Base-by-base conservation (phyloP, 805 yeast species). In the Hanseniaspora valbyensis region DNA sequence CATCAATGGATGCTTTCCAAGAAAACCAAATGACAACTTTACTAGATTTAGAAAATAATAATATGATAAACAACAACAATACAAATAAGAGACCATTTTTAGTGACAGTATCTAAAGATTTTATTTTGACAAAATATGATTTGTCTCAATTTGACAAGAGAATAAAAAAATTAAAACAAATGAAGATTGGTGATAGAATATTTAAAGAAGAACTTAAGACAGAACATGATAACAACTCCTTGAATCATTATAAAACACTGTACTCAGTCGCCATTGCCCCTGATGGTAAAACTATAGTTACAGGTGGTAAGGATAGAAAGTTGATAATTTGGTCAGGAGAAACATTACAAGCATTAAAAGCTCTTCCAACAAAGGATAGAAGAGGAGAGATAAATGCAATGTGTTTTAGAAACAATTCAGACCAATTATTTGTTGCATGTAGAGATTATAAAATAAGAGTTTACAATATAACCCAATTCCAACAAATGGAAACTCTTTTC, bases 361-460 rank as follows among this genome's bases (percentile, higher is more conserved):
- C 82, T 14, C 69, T 92, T 54, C 89, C 83, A 53, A 81, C 92
- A 1, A 76, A 73, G 46, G 84, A 80, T 58, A 74, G 80, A 53
- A 75, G 80, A 50, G 86, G 92, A 36, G 77, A 76, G 34, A 82
- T 90, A 5, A 70, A 82, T 55, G 76, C 90, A 18, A 65, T 89
- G 46, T 73, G 77, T 2, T 92, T 92, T 68, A 78, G 95, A 57
- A 74, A 89, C 58, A 78, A 76, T 52, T 72, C 90, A 3, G 92
- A 83, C 66, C 92, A 87, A 64, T 70, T 92, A 54, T 92, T 82
- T 62, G 97, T 89, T 22, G 83, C 95, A 1, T 87, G 96, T 67
- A 90, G 88, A 1, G 98, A 92, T 65, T 76, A 88, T 60, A 82
- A 89, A 58, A 82, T 92, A 56, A 77, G 96, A 63, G 84, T 95